Evolutionary conservation across 2,329 filamentous ascomycete genomes (phyloP).

Genomic region (Verticillium alfalfae): DNA sequence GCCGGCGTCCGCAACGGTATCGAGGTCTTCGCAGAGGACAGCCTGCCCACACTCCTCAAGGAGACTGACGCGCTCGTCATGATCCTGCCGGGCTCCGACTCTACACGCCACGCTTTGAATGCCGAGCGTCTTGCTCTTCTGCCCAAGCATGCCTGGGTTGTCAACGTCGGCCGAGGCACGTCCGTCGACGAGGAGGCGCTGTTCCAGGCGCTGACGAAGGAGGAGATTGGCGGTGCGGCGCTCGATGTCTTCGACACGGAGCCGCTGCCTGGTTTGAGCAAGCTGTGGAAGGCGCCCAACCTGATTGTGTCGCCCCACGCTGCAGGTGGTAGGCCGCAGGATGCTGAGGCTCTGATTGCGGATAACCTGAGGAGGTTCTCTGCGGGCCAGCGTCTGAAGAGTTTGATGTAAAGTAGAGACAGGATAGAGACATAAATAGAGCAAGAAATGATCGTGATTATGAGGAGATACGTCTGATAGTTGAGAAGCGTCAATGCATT

Average conservation of each 20-base stretch:
- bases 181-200: slow-evolving; percentile 44
- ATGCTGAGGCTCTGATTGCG: slow-evolving; percentile 52
- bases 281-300: slow-evolving; percentile 47
- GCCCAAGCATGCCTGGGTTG: slow-evolving; percentile 52
- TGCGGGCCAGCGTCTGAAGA: slow-evolving; percentile 54
- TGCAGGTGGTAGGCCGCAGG: slow-evolving; percentile 56
- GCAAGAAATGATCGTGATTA: background rate
- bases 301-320: slow-evolving; percentile 51
- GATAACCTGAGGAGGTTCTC: slow-evolving; percentile 56
- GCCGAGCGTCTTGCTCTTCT: slow-evolving; percentile 45
- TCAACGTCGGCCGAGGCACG: slow-evolving; percentile 47
- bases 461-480: background rate
- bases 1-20: slow-evolving; percentile 53
- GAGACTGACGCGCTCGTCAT: slow-evolving; percentile 61
- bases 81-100: slow-evolving; percentile 55
- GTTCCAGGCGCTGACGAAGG: slow-evolving; percentile 35
- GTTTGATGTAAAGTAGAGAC: slow-evolving; percentile 29
- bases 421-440: background rate
- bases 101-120: slow-evolving; percentile 51
- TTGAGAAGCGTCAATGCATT: background rate
- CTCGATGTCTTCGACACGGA: slow-evolving; percentile 44
- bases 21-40: slow-evolving; percentile 51
- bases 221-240: slow-evolving; percentile 40
- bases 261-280: slow-evolving; percentile 34
- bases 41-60: slow-evolving; percentile 44